Evolutionary conservation across 306 rosid genomes (phyloP), one percentile per base, ranked within the genome.

Genomic region (Dalbergia cultrata): DNA sequence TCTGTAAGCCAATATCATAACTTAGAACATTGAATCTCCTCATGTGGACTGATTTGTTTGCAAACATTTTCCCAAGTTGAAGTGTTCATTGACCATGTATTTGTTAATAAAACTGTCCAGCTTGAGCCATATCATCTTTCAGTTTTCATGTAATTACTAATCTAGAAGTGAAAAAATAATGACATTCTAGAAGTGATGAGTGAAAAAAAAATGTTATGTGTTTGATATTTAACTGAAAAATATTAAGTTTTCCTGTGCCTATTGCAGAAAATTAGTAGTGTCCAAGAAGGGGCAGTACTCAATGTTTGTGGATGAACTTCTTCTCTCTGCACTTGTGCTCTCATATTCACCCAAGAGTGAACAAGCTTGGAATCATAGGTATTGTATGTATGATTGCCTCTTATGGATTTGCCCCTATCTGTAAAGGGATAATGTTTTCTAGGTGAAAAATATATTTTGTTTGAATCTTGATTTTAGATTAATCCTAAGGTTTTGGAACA

Each of bases 291-390:
- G 83, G 62, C 66, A 80, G 67, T 63, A 45, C 39, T 66, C 90
- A 2, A 12, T 72, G 62, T 86, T 79, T 53, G 31, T 88, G 83
- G 87, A 90, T 83, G 96, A 95, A 86, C 98, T 95, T 82, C 75
- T 49, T 59, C 79, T 91, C 74, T 91, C 97, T 37, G 83, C 87
- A 11, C 92, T 95, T 56, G 93, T 95, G 74, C 97, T 95, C 72
- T 93, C 97, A 17, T 83, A 52, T 85, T 89, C 93, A 19, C 92
- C 97, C 47, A 95, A 91, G 85, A 90, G 97, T 19, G 98, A 95
- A 74, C 93, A 91, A 77, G 95, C 98, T 35, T 95, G 98, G 99
- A 83, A 82, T 83, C 96, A 93, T 56, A 90, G 99, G 98, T 93
- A 82, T 66, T 19, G 8, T 74, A 60, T 90, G 84, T 88, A 67